Conservation (phyloP, 768 basidiomycete genomes). For the Leccinum rimulosum region DNA sequence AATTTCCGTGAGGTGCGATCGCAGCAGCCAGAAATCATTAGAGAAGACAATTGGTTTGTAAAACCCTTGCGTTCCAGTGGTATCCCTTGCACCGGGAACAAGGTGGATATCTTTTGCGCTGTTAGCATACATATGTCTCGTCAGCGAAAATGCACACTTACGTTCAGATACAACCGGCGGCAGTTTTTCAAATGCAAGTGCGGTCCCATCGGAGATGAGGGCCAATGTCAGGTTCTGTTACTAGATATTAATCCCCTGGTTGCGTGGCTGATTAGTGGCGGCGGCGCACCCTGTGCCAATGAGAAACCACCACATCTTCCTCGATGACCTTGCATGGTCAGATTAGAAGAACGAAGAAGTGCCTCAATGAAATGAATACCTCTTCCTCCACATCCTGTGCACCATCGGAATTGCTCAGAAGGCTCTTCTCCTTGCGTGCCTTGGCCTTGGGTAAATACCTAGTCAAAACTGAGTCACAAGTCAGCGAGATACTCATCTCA, state of each 20-base stretch:
- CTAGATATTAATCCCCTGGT: slow-evolving; percentile 4
- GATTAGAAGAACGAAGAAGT: slow-evolving; percentile 11
- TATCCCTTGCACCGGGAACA: slow-evolving; percentile 56
- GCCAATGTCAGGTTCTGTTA: slow-evolving; percentile 83
- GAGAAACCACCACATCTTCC: slow-evolving; percentile 66
- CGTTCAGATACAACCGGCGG: slow-evolving; percentile 62
- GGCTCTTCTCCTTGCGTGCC: slow-evolving; percentile 77
- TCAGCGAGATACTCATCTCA: slow-evolving; percentile 3
- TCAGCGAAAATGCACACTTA: slow-evolving; percentile 36
- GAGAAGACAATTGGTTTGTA: slow-evolving; percentile 90
- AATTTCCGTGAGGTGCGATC: slow-evolving; percentile 78
- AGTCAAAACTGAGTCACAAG: slow-evolving; percentile 61
- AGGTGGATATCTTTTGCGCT: slow-evolving; percentile 58
- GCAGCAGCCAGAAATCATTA: slow-evolving; percentile 94
- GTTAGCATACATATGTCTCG: slow-evolving; percentile 5
- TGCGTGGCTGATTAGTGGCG: neutral
- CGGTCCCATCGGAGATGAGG: slow-evolving; percentile 68
- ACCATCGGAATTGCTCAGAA: slow-evolving; percentile 50
- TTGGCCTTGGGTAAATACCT: slow-evolving; percentile 76
- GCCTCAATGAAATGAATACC: slow-evolving; percentile 32
- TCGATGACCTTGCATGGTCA: slow-evolving; percentile 28
- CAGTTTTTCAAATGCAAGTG: slow-evolving; percentile 51
- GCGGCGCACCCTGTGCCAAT: slow-evolving; percentile 72
- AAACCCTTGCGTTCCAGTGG: slow-evolving; percentile 60
- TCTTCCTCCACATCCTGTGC: slow-evolving; percentile 46